Percentiles rank a stretch among this genome's conserved stretches.
These are phyloP conservation scores for Nidularia pulvinata DNA, from an alignment of 768 basidiomycete species.

Conservation along the genomic window DNA sequence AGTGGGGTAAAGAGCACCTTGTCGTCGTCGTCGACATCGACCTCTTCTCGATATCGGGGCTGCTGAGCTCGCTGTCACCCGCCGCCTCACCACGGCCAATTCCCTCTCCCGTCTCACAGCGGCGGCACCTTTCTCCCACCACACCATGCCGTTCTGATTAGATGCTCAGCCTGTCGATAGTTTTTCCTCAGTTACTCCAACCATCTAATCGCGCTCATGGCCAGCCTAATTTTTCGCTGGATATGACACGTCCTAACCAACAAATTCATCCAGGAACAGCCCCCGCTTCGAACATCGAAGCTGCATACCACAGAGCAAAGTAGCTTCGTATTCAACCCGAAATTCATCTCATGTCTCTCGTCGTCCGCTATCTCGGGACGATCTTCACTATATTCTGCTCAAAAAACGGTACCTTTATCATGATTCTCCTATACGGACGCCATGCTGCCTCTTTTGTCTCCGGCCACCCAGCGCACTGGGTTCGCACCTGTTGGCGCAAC, in stretches of 20 bases:
- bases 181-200: constrained; percentile 6
- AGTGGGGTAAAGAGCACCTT: too few species aligned
- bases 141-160: neutral
- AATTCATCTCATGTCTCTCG: constrained; percentile 1
- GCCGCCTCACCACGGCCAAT: neutral
- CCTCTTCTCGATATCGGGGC: neutral
- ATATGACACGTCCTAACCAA: neutral
- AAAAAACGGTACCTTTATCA: neutral
- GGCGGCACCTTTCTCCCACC: constrained; percentile 1
- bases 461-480: neutral
- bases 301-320: neutral
- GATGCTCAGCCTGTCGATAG: neutral
- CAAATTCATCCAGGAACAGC: neutral
- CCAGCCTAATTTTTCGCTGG: neutral
- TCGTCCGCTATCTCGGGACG: neutral
- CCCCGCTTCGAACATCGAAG: constrained; percentile 1
- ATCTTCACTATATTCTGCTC: neutral
- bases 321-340: constrained; percentile 3
- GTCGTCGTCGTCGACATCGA: too few species aligned
- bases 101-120: neutral
- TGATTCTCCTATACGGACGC: neutral
- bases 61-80: neutral
- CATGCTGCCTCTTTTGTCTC: neutral
- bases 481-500: neutral
- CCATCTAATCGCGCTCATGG: constrained; percentile 1